Evolutionary conservation across 1,284 basidiomycete genomes (phyloP).

Genomic region (Sporisorium sorghi): DNA sequence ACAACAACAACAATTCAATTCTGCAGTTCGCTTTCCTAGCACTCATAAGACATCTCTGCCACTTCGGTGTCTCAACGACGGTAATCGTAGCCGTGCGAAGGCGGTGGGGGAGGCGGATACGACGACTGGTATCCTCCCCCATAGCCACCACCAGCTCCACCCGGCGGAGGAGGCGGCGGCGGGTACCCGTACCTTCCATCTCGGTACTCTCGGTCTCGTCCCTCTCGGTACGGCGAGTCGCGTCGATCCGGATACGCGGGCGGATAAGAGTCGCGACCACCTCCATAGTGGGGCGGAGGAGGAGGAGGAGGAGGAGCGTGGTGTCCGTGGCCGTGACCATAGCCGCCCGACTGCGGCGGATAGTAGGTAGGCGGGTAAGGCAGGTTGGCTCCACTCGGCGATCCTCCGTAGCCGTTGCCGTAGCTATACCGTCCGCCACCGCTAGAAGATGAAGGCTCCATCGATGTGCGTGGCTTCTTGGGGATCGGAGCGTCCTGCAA

Average conservation of each 20-base stretch:
- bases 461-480: slow-evolving; percentile 54
- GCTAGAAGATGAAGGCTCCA: slow-evolving; percentile 33
- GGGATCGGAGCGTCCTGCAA: slow-evolving; percentile 52
- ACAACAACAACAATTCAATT: not conserved
- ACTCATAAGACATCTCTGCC: no score
- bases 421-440: slow-evolving; percentile 22
- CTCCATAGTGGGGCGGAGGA: slow-evolving; percentile 27
- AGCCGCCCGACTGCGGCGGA: slow-evolving; percentile 17
- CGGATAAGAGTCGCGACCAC: slow-evolving; percentile 31
- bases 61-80: no score
- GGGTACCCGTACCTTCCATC: slow-evolving; percentile 43
- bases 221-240: slow-evolving; percentile 43
- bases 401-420: slow-evolving; percentile 39
- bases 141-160: slow-evolving; percentile 31
- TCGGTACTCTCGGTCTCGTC: slow-evolving; percentile 42
- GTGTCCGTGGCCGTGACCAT: slow-evolving; percentile 27
- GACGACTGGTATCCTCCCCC: slow-evolving; percentile 24
- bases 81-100: slow-evolving; percentile 41
- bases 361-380: slow-evolving; percentile 34
- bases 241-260: slow-evolving; percentile 35
- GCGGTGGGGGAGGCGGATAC: slow-evolving; percentile 29
- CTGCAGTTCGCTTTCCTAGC: not conserved
- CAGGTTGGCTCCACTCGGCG: slow-evolving; percentile 20
- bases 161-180: slow-evolving; percentile 34
- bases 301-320: slow-evolving; percentile 17